Conservation (phyloP, 1,284 basidiomycete genomes). For the Rhodotorula sp. region DNA sequence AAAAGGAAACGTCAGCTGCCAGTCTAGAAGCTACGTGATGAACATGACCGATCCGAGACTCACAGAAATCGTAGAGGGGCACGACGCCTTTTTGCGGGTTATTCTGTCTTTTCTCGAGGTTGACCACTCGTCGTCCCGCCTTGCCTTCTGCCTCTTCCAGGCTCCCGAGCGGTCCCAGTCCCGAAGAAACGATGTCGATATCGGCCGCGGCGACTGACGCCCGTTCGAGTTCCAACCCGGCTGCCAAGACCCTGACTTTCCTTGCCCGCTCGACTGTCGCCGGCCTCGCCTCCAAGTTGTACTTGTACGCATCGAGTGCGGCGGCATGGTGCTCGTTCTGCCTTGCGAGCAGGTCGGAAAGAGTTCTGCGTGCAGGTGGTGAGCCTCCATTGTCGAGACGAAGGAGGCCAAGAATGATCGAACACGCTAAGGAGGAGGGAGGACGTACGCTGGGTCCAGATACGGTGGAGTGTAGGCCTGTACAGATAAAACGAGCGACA, state of each 20-base stretch:
- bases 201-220: too few species aligned
- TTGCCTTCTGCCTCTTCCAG: neutral
- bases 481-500: neutral
- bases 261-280: conserved; percentile 1
- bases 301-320: conserved; percentile 4
- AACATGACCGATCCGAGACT: neutral
- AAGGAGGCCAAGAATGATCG: too few species aligned
- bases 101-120: neutral
- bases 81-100: neutral
- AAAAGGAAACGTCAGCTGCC: neutral
- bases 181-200: neutral
- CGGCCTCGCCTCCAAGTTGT: conserved; percentile 1
- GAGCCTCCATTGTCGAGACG: too few species aligned
- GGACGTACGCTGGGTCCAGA: conserved; percentile 6
- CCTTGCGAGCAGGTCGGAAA: neutral
- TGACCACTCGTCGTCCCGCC: conserved; percentile 4
- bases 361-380: neutral
- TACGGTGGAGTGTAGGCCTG: neutral
- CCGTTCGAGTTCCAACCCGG: neutral
- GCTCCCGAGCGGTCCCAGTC: neutral
- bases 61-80: neutral
- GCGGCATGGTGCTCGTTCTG: neutral
- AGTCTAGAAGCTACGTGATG: neutral
- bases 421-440: neutral
- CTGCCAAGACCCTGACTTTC: conserved; percentile 2